These are phyloP conservation scores for Microbotryomycetes sp. DNA, from an alignment of 1,284 basidiomycete species.

Conservation along the genomic window DNA sequence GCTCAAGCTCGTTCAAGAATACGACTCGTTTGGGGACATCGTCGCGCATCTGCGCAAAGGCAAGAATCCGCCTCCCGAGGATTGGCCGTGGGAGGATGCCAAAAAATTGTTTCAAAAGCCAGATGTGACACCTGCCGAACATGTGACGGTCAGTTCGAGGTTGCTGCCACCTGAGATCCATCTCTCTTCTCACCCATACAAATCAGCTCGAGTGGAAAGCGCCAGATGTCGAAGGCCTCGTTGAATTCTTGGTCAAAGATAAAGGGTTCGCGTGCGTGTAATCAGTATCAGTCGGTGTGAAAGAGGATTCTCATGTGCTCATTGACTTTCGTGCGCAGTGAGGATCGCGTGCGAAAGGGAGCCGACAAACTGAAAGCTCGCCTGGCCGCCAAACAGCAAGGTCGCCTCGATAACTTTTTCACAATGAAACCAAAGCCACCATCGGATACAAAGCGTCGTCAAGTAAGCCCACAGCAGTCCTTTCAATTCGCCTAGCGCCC, in stretches of 20 bases:
- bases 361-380: conserved; percentile 86
- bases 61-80: conserved; percentile 56
- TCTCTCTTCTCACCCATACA: background rate
- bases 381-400: conserved; percentile 87
- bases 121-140: conserved; percentile 75
- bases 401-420: conserved; percentile 93
- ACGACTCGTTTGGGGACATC: conserved; percentile 72
- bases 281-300: background rate
- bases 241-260: conserved; percentile 87
- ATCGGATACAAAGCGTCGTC: background rate
- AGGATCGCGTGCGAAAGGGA: conserved; percentile 92
- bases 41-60: conserved; percentile 58
- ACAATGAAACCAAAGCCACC: conserved; percentile 35
- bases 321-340: too few species aligned
- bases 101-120: conserved; percentile 83
- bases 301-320: background rate
- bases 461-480: conserved; percentile 16
- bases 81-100: conserved; percentile 95
- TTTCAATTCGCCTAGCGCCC: background rate
- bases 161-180: background rate
- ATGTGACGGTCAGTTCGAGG: conserved; percentile 62
- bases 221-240: conserved; percentile 87
- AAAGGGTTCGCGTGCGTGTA: conserved; percentile 89
- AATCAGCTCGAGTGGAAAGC: conserved; percentile 85
- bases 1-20: conserved; percentile 82